Conservation (phyloP, 768 basidiomycete genomes). For the Inosperma sp. region DNA sequence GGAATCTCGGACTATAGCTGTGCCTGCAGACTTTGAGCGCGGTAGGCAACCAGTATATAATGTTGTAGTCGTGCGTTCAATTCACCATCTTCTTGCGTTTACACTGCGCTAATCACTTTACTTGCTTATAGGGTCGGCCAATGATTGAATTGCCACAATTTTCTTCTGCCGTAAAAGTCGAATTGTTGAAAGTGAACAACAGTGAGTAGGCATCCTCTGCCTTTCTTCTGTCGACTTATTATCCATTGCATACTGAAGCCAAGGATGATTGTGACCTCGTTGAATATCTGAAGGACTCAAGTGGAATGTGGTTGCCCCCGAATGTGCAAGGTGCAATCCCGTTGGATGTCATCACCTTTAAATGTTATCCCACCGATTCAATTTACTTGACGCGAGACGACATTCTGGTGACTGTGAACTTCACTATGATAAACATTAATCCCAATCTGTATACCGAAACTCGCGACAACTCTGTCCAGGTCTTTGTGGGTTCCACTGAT, state of each 20-base stretch:
- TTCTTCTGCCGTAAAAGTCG: too few relatives aligned
- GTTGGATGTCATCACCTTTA: neutral
- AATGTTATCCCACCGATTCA: neutral
- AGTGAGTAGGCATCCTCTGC: too few relatives aligned
- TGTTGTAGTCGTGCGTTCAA: slow-evolving; percentile 6
- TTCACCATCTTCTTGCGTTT: neutral
- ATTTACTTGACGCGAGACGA: neutral
- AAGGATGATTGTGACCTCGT: too few relatives aligned
- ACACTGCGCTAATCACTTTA: neutral
- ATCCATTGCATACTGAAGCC: too few relatives aligned
- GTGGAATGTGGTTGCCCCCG: too few relatives aligned
- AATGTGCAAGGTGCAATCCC: neutral
- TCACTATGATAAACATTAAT: slow-evolving; percentile 2
- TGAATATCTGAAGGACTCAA: too few relatives aligned
- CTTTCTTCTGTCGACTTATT: too few relatives aligned
- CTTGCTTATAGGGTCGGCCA: too few relatives aligned
- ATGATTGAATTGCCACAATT: too few relatives aligned
- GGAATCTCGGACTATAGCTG: neutral
- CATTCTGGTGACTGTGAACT: slow-evolving; percentile 5
- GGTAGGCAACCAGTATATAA: neutral
- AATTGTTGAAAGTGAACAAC: too few relatives aligned
- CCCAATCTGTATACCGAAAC: neutral
- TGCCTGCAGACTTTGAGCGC: neutral
- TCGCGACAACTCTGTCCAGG: slow-evolving; percentile 3
- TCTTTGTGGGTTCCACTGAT: slow-evolving; percentile 1